Conservation (phyloP, 192 early-diverging fungal genomes). For the Funneliformis mosseae region DNA sequence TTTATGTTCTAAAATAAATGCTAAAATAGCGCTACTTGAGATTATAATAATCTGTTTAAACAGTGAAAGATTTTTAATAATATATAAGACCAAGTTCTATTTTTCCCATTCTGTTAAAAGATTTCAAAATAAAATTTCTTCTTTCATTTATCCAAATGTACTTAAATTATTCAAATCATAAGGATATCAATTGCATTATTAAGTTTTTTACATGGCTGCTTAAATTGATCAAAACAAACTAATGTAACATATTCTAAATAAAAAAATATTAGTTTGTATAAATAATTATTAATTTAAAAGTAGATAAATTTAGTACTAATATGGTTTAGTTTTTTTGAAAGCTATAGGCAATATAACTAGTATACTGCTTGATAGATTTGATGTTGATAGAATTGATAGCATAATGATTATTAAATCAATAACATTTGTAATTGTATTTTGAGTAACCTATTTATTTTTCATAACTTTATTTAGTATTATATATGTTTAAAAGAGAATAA, state of each 20-base stretch:
- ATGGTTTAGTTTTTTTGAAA: too few species aligned
- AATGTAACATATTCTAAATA: background rate
- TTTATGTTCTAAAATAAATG: background rate
- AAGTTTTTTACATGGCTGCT: background rate
- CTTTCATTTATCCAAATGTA: background rate
- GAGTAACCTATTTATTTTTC: too few species aligned
- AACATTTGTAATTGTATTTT: too few species aligned
- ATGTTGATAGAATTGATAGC: too few species aligned
- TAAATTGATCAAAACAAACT: background rate
- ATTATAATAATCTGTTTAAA: background rate
- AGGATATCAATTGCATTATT: background rate
- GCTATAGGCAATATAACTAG: too few species aligned
- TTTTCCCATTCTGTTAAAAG: background rate
- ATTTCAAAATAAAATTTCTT: background rate
- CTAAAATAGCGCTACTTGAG: background rate
- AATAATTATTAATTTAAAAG: too few species aligned
- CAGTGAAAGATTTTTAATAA: background rate
- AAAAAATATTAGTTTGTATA: background rate
- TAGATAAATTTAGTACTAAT: too few species aligned
- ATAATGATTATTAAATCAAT: too few species aligned
- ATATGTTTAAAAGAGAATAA: too few species aligned
- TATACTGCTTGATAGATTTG: too few species aligned
- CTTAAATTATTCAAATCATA: background rate
- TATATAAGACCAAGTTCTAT: background rate
- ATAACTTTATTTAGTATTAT: too few species aligned